These are phyloP conservation scores for Sungouiozyma intestinalis DNA, from an alignment of 805 yeast genomes.

Conservation along the genomic window DNA sequence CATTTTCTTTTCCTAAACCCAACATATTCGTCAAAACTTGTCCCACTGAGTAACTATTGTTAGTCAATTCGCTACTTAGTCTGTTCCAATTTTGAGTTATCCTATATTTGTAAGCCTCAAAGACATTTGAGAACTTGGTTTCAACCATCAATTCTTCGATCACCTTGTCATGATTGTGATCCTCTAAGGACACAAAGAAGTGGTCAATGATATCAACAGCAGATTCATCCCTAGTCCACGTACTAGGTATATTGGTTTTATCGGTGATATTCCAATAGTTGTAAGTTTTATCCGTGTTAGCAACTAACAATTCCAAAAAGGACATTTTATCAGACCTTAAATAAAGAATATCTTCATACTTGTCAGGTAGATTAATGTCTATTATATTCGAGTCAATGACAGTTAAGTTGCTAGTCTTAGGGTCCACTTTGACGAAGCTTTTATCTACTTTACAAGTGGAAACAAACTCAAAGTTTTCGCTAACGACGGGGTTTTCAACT, in stretches of 20 bases:
- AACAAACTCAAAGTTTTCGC: conserved; percentile 2
- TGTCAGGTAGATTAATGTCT: conserved; percentile 11
- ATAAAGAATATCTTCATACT: conserved; percentile 10
- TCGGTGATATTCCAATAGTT: conserved; percentile 13
- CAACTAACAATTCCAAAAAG: conserved; percentile 7
- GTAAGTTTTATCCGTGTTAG: conserved; percentile 10
- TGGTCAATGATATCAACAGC: conserved; percentile 31
- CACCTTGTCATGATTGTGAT: conserved; percentile 8
- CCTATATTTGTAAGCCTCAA: conserved; percentile 23
- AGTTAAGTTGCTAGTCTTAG: conserved; percentile 4
- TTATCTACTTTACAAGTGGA: conserved; percentile 14
- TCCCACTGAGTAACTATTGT: conserved; percentile 16
- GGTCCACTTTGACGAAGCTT: conserved; percentile 5
- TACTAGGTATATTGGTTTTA: conserved; percentile 9
- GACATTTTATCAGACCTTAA: conserved; percentile 12
- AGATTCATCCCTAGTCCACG: conserved; percentile 39
- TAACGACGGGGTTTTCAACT: not conserved
- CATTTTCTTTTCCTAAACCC: conserved; percentile 7
- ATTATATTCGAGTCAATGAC: conserved; percentile 12
- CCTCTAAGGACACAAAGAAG: conserved; percentile 15
- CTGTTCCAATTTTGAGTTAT: conserved; percentile 14
- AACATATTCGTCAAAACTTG: conserved; percentile 11
- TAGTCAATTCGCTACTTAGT: conserved; percentile 10
- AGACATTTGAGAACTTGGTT: conserved; percentile 5
- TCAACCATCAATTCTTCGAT: conserved; percentile 16